Conservation (phyloP, 31 red algal species). For the Asparagopsis taxiformis region DNA sequence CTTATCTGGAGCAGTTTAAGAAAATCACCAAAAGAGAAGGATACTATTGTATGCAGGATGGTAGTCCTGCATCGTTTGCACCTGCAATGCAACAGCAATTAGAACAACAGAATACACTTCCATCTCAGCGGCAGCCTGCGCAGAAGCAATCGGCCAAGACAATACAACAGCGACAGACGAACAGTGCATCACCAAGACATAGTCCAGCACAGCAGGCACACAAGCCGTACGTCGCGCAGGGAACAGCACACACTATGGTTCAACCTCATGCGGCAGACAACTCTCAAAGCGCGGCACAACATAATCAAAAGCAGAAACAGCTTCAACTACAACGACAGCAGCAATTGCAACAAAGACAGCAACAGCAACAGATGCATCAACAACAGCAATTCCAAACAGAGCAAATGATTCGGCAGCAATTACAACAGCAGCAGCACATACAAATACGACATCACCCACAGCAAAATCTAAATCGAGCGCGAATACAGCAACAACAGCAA, state of each 20-base stretch:
- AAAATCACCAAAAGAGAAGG: constrained; percentile 29
- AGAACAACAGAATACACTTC: constrained; percentile 12
- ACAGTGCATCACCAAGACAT: too few species aligned
- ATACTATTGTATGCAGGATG: constrained; percentile 37
- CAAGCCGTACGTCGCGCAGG: background rate
- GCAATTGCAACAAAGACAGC: constrained; percentile 11
- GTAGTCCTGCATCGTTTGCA: constrained; percentile 10
- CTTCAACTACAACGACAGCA: constrained; percentile 42
- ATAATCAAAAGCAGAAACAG: constrained; percentile 30
- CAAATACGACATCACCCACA: background rate
- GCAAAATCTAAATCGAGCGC: background rate
- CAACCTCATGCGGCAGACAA: constrained; percentile 10
- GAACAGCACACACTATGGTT: background rate
- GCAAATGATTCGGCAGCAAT: constrained; percentile 4
- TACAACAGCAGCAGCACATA: constrained; percentile 12
- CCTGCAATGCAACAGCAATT: constrained; percentile 20
- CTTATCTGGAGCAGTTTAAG: constrained; percentile 52
- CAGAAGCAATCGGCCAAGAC: too few species aligned
- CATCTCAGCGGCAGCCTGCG: background rate
- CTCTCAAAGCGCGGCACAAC: constrained; percentile 13
- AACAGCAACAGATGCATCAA: constrained; percentile 4
- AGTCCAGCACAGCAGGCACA: too few species aligned
- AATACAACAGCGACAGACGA: too few species aligned
- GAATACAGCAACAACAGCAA: background rate
- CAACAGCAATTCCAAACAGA: background rate